Base-by-base conservation (phyloP, 1,284 basidiomycete species). In the Butyriboletus appendiculatus region DNA sequence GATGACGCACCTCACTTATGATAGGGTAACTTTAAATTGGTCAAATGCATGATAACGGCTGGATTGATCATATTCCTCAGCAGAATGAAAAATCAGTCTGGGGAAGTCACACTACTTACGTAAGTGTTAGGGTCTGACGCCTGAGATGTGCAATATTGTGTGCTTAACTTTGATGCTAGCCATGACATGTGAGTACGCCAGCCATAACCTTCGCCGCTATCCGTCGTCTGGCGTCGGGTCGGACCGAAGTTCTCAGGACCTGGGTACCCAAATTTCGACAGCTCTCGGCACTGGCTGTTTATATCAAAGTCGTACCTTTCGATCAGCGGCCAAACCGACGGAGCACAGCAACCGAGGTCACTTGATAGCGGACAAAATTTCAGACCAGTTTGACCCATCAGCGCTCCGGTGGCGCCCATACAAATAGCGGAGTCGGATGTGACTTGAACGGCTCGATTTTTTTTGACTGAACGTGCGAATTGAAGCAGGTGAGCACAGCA, bases 271-370 rank as follows among this genome's bases (percentile, higher is more conserved):
- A 37, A 54, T 51, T 16, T 24, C 35, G 59, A 48, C 28, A 47
- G 48, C 6, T 62, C 39, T 54, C 38, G 61, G 59, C 50, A 37
- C 5, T 8, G 15, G 3, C 34, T 42, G 42, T 40, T 57, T 34
- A 33, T 20, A 46, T 43, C 40, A 44, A 28, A 18, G 20, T 15
- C 32, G 59, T 61, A 26, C 61, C 61, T 61, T 54, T 40, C 12
- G 48, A 59, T 56, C 48, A 62, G 32, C 37, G 32, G 40, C 20
- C 39, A 37, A 51, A 44, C 55, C 59, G 59, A 59, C 59, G 56
- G 60, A 56, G 37, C 51, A 64, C 52, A 59, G 59, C 51, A 62
- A 56, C 43, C 24, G 33, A 35, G 33, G 50, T 53, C 53, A 60
- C 48, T 45, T 60, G 52, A 47, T 37, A n/a, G 12, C 30, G 11